Conservation (phyloP, 176 grass and related monocot genomes). For the Puya raimondii region DNA sequence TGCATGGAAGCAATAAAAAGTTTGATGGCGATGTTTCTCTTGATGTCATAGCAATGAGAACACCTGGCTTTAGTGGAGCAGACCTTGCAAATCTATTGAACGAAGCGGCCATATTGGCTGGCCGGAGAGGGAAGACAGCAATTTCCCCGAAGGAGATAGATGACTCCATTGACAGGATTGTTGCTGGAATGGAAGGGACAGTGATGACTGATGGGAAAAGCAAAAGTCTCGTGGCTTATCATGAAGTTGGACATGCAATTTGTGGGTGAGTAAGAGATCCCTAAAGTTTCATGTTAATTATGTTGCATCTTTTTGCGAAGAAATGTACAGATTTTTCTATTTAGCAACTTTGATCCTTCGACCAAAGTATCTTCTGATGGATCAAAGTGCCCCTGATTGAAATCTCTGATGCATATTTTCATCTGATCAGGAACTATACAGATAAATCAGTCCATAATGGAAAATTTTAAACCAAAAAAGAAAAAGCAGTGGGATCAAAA, state of each 20-base stretch:
- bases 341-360: too few species aligned
- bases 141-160: constrained; percentile 97
- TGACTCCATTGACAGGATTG: constrained; percentile 99
- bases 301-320: too few species aligned
- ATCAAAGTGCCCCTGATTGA: too few species aligned
- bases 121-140: constrained; percentile 59
- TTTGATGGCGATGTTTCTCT: constrained; percentile 93
- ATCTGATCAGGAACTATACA: too few species aligned
- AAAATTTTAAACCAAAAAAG: too few species aligned
- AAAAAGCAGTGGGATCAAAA: too few species aligned
- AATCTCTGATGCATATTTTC: too few species aligned
- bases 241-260: constrained; percentile 98
- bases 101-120: constrained; percentile 90
- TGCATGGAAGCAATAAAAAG: constrained; percentile 90
- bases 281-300: too few species aligned
- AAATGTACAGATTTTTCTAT: too few species aligned
- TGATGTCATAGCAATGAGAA: constrained; percentile 95
- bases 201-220: constrained; percentile 98
- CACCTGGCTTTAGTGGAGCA: constrained; percentile 98
- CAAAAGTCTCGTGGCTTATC: constrained; percentile 98
- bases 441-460: too few species aligned
- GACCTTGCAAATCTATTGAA: constrained; percentile 97
- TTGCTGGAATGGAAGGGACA: constrained; percentile 98
- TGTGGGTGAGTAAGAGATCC: constrained; percentile 53
- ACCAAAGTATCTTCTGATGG: too few species aligned